phyloP scores from a whole-genome alignment of 2,329 filamentous ascomycete species.

The Penicillium sp. region DNA sequence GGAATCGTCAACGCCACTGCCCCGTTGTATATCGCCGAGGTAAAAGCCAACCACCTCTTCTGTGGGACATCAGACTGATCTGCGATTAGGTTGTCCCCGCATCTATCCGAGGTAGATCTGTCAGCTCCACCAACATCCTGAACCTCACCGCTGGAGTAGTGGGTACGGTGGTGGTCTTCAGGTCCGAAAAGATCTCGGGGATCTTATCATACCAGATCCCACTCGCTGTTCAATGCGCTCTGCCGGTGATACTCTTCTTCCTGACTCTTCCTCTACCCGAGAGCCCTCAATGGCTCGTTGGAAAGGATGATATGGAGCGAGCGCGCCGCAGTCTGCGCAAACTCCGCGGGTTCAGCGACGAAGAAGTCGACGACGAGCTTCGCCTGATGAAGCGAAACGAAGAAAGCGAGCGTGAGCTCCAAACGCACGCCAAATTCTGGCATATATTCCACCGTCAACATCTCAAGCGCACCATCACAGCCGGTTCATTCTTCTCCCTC shows the following conservation, averaged over 20 bases:
- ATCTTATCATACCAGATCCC: slow-evolving; percentile 37
- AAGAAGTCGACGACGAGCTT: slow-evolving; percentile 35
- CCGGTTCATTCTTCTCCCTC: slow-evolving; percentile 38
- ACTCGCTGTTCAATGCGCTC: slow-evolving; percentile 36
- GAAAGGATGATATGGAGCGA: slow-evolving; percentile 31
- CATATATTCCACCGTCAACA: slow-evolving; percentile 39
- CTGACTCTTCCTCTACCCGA: slow-evolving; percentile 36
- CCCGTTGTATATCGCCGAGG: slow-evolving; percentile 40
- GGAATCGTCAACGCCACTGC: slow-evolving; percentile 38
- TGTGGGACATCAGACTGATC: not conserved
- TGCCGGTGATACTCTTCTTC: slow-evolving; percentile 33
- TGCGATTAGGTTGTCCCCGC: slow-evolving; percentile 31
- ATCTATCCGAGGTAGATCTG: slow-evolving; percentile 34
- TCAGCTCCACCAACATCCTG: slow-evolving; percentile 36
- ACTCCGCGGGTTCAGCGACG: slow-evolving; percentile 34
- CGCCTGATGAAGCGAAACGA: slow-evolving; percentile 33
- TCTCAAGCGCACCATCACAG: slow-evolving; percentile 39
- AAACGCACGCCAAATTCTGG: slow-evolving; percentile 33
- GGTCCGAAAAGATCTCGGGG: slow-evolving; percentile 29
- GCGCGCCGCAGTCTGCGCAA: slow-evolving; percentile 34
- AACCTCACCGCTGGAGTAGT: slow-evolving; percentile 34
- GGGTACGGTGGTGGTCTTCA: slow-evolving; percentile 37
- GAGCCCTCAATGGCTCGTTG: slow-evolving; percentile 37
- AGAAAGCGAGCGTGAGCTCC: slow-evolving; percentile 26
- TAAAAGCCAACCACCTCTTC: not conserved